Evolutionary conservation across 352 stramenopile species (phyloP), one percentile per base, ranked within the genome.

Genomic region (Paralagenidium karlingii): DNA sequence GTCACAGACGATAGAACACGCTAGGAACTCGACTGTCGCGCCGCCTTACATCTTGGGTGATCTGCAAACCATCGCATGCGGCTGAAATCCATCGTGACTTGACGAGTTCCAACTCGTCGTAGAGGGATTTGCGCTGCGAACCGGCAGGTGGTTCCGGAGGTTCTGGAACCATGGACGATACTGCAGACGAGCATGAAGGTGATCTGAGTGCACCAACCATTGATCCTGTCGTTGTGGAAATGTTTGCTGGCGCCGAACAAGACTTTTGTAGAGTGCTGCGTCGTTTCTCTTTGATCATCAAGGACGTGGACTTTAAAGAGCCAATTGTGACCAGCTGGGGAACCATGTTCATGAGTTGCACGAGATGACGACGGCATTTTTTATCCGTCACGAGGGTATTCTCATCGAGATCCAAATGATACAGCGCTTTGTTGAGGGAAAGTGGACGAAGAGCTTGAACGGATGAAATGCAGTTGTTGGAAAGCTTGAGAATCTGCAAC

Each of bases 301-400:
- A 41, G 25, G 55, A 56, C 16, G 47, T 51, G 20, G 46, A 66
- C 2, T 55, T 52, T n/a, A 83, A 62, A 2, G 65, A 83, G 6
- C 74, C 77, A 1, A 90, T 43, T 0, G 63, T 78, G 25, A 53
- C 49, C 12, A 90, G 47, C 18, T 49, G 73, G 29, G 77, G 74
- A 12, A 90, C 45, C 11, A 90, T 57, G 47, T 90, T 90, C 7
- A 82, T 41, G 2, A 90, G 52, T n/a, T 88, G 62, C n/a, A 76
- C 66, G 13, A 75, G 78, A 26, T 80, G 78, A 12, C 73, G 58
- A 4, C 63, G 68, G 37, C 83, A 68, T 7, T 63, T 60, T 16
- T 83, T 69, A 28, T 87, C 66, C 0, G 58, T 77, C 29, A 88
- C 60, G 11, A 90, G 42, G 3, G 74, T 57, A 31, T 90, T 90